Evolutionary conservation across 805 yeast genomes (phyloP).

Genomic region (Pichia heedii): DNA sequence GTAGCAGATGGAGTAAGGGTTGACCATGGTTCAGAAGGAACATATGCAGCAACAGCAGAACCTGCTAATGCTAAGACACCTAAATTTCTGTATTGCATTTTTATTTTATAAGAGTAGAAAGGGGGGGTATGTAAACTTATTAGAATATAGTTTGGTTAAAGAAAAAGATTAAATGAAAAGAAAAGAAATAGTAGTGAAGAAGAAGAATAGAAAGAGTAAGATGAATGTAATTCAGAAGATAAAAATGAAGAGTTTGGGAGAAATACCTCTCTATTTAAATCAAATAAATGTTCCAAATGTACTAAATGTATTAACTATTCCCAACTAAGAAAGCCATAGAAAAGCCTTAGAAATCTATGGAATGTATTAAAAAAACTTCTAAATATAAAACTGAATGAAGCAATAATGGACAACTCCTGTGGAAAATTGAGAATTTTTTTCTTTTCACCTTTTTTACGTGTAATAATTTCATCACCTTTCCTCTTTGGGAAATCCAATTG

Average conservation of each 20-base stretch:
- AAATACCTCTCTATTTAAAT: no score
- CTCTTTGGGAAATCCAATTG: background rate
- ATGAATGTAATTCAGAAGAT: no score
- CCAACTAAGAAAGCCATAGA: no score
- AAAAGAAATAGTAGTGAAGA: no score
- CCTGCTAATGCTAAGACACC: conserved; percentile 39
- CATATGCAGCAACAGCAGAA: conserved; percentile 48
- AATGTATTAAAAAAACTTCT: no score
- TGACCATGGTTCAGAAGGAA: conserved; percentile 61
- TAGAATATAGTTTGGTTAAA: background rate
- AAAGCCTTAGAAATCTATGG: no score
- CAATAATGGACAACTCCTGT: background rate
- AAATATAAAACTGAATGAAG: background rate
- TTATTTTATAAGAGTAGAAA: conserved; percentile 11
- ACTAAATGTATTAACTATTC: no score
- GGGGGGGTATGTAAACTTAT: background rate
- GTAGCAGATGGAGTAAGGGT: conserved; percentile 56
- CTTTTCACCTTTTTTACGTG: background rate
- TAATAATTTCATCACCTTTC: background rate
- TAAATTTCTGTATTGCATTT: conserved; percentile 37
- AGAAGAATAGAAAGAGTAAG: no score
- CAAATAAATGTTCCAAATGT: no score
- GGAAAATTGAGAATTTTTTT: no score
- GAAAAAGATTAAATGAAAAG: background rate
- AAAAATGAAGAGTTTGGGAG: no score